These are phyloP conservation scores for Alternaria conjuncta DNA, from an alignment of 2,329 filamentous ascomycete species.

Conservation along the genomic window DNA sequence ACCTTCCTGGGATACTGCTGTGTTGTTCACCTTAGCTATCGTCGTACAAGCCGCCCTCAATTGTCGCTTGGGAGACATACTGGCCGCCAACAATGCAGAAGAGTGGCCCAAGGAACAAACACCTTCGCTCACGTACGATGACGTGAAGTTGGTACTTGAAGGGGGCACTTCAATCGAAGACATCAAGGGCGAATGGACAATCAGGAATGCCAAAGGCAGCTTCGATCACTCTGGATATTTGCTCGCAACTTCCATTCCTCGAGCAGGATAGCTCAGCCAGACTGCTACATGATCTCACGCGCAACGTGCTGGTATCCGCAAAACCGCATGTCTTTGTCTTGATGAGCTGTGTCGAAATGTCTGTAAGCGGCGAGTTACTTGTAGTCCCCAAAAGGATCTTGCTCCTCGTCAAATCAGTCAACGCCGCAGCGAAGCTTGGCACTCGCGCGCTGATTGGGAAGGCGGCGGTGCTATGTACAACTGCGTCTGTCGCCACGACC, in stretches of 20 bases:
- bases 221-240: neutral
- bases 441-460: neutral
- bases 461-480: neutral
- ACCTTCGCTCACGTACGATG: no score
- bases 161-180: no score
- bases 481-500: neutral
- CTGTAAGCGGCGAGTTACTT: neutral
- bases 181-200: no score
- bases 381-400: neutral
- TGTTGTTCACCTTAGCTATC: no score
- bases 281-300: neutral
- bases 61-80: no score
- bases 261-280: neutral
- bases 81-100: no score
- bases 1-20: no score
- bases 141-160: no score
- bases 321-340: neutral
- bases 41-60: no score
- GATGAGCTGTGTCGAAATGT: neutral
- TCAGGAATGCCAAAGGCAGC: no score
- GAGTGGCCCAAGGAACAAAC: no score
- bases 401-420: neutral
- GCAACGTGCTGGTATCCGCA: neutral
- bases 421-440: neutral
- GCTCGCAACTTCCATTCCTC: neutral